Percentiles rank a stretch among this genome's conserved stretches.
These are phyloP conservation scores for Pseudogymnoascus pannorum DNA, from an alignment of 2,329 filamentous ascomycete species.

Conservation along the genomic window DNA sequence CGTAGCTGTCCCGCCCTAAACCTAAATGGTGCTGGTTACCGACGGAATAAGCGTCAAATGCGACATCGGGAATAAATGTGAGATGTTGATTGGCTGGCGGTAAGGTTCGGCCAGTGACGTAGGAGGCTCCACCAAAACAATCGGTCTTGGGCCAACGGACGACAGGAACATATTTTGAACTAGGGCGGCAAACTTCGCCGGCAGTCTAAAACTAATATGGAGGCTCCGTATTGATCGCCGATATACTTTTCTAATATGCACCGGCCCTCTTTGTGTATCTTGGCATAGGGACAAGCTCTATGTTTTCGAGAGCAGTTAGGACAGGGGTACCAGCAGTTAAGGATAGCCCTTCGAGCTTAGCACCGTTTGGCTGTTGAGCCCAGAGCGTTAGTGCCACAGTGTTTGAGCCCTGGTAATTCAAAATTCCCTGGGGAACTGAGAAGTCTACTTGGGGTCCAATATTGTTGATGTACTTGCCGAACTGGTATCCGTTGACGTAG, in stretches of 20 bases:
- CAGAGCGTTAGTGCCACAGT: constrained; percentile 60
- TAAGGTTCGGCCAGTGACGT: constrained; percentile 1
- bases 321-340: neutral
- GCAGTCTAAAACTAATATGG: neutral
- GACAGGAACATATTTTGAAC: neutral
- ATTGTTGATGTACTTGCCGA: constrained; percentile 50
- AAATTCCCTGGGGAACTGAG: constrained; percentile 62
- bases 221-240: constrained; percentile 1
- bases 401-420: constrained; percentile 62
- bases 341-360: constrained; percentile 12
- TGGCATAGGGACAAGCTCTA: neutral
- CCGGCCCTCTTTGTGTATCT: neutral
- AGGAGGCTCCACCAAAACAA: neutral
- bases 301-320: neutral
- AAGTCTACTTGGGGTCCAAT: constrained; percentile 66
- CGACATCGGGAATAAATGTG: constrained; percentile 1
- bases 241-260: neutral
- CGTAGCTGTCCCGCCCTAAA: neutral
- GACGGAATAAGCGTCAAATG: constrained; percentile 6
- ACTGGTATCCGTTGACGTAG: constrained; percentile 69
- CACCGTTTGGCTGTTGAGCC: constrained; percentile 38
- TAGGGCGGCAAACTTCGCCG: neutral
- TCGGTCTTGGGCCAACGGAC: neutral
- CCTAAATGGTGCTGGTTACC: neutral
- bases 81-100: neutral